Evolutionary conservation across 2,329 filamentous ascomycete genomes (phyloP).

Genomic region (Diaporthe amygdali): DNA sequence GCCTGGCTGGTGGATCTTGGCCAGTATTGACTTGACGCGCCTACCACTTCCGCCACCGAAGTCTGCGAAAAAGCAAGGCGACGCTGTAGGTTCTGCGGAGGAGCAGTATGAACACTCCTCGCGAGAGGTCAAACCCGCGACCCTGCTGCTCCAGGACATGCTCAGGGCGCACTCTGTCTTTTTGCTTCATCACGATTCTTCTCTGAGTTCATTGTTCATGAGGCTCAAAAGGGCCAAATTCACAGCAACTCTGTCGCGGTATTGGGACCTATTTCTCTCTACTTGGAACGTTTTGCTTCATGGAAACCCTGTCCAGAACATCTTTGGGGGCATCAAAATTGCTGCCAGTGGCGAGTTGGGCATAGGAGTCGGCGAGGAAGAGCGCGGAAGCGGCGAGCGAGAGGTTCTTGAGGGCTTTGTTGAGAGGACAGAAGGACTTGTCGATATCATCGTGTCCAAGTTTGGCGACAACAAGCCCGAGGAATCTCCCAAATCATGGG

Average conservation of each 20-base stretch:
- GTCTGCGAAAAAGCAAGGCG: conserved; percentile 36
- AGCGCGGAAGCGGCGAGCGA: conserved; percentile 90
- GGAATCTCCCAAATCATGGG: conserved; percentile 30
- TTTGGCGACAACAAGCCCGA: conserved; percentile 65
- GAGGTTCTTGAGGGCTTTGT: conserved; percentile 93
- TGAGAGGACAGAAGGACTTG: conserved; percentile 77
- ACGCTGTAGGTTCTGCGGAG: conserved; percentile 28
- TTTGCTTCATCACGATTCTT: conserved; percentile 83
- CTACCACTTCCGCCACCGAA: conserved; percentile 63
- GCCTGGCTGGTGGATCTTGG: conserved; percentile 92
- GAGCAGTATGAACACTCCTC: conserved; percentile 79
- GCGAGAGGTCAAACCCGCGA: conserved; percentile 84
- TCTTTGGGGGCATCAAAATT: conserved; percentile 85
- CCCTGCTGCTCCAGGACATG: conserved; percentile 80
- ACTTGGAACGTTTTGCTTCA: conserved; percentile 91
- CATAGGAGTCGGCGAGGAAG: conserved; percentile 93
- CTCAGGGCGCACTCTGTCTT: conserved; percentile 84
- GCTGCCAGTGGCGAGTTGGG: conserved; percentile 91
- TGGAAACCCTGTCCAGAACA: conserved; percentile 81
- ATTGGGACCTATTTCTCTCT: conserved; percentile 74
- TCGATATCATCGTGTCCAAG: conserved; percentile 86
- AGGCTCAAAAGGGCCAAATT: conserved; percentile 72
- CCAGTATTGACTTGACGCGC: conserved; percentile 82
- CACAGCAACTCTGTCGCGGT: conserved; percentile 73
- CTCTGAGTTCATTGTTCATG: conserved; percentile 72